Conservation (phyloP, 176 grass and related monocot genomes). For the Phyllostachys edulis region DNA sequence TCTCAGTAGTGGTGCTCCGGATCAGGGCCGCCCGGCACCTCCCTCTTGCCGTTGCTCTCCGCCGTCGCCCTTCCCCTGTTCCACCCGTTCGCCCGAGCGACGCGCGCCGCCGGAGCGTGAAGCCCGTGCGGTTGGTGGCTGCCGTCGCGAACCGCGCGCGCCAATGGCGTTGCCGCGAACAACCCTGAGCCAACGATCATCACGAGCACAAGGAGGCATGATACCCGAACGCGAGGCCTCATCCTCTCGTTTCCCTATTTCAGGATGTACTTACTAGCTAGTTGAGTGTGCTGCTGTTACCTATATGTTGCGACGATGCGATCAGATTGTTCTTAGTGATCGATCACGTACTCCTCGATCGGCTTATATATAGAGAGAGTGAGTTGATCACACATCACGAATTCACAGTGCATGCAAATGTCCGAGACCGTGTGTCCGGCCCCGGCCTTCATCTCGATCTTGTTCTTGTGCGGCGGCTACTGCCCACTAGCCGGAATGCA, state of each 20-base stretch:
- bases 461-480: not conserved
- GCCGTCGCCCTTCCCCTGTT: not conserved
- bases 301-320: not conserved
- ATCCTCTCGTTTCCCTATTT: not conserved
- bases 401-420: not conserved
- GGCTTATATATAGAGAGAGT: slow-evolving; percentile 14
- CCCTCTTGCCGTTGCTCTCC: slow-evolving; percentile 26
- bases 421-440: no score
- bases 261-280: not conserved
- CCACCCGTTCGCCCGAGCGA: not conserved
- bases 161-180: not conserved
- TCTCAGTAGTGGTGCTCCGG: slow-evolving; percentile 48
- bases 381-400: not conserved
- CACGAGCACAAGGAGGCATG: not conserved
- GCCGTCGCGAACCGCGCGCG: not conserved
- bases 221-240: not conserved
- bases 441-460: not conserved
- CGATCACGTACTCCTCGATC: not conserved
- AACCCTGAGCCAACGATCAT: not conserved
- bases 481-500: not conserved
- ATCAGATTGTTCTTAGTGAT: not conserved
- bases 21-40: slow-evolving; percentile 46
- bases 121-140: not conserved
- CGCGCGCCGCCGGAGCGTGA: not conserved
- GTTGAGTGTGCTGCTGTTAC: not conserved